Evolutionary conservation across 352 stramenopile species (phyloP).

Genomic region (Globisporangium iwayamae): DNA sequence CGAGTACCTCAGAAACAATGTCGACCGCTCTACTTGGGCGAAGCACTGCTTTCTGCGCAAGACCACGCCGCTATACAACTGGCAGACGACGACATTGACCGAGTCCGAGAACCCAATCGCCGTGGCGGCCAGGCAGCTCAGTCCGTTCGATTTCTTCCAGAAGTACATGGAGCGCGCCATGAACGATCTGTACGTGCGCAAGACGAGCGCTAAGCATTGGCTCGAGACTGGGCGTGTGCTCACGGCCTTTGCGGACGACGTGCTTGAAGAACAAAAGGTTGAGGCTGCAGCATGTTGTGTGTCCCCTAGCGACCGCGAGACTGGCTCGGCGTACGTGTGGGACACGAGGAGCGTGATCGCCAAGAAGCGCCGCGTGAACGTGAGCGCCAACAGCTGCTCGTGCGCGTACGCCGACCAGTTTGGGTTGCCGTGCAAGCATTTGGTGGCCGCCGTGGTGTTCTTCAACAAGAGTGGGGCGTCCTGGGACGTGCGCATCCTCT

Average conservation of each 20-base stretch:
- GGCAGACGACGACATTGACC: constrained; percentile 25
- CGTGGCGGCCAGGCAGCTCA: constrained; percentile 17
- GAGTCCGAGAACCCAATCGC: constrained; percentile 19
- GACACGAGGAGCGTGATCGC: constrained; percentile 22
- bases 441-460: constrained; percentile 29
- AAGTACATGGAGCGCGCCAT: constrained; percentile 44
- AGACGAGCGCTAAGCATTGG: constrained; percentile 26
- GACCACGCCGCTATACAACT: constrained; percentile 30
- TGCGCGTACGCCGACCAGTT: constrained; percentile 32
- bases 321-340: constrained; percentile 36
- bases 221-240: constrained; percentile 21
- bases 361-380: constrained; percentile 39
- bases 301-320: constrained; percentile 34
- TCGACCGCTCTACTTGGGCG: constrained; percentile 28
- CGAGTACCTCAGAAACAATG: constrained; percentile 18
- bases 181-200: constrained; percentile 31
- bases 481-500: constrained; percentile 31
- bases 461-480: constrained; percentile 26
- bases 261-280: constrained; percentile 26
- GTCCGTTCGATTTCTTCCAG: constrained; percentile 42
- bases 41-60: constrained; percentile 32
- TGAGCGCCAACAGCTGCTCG: constrained; percentile 31
- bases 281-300: constrained; percentile 32
- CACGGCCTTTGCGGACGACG: constrained; percentile 30
- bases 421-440: constrained; percentile 38